Evolutionary conservation across 2,329 filamentous ascomycete species (phyloP), one percentile per base, ranked within the genome.

Genomic region (Botrytis pseudocinerea): DNA sequence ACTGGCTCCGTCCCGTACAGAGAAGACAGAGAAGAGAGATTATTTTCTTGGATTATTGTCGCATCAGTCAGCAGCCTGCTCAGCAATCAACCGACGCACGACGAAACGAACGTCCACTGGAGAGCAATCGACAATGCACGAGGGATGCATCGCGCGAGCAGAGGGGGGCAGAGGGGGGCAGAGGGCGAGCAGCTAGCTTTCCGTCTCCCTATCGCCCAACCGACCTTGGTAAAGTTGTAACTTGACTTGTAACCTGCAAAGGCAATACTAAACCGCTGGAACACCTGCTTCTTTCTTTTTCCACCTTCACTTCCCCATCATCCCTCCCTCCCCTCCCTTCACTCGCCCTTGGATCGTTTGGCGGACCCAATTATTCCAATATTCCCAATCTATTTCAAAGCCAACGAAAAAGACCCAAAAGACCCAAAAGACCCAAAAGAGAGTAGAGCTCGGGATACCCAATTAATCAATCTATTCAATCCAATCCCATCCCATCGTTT

Each of bases 371-470:
- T 63, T 63, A 63, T 63, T 44, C 44, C 38, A 40, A 57, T 42
- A 28, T 63, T 42, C 44, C 61, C 18, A 22, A 62, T 62, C 60
- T 25, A 62, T 62, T 38, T 22, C 38, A 62, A 42, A 42, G 22
- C 60, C 14, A 28, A 28, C 20, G n/a, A 62, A n/a, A 62, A 9
- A 38, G 38, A 38, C 38, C 38, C 38, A 38, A 63, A 63, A 40
- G 28, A 44, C 48, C 48, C 18, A 18, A 42, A n/a, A n/a, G 48
- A 51, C 48, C 48, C 25, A 54, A 64, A 64, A 3, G 28, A 44
- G 48, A 54, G 48, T 18, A n/a, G 7, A 46, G n/a, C 40, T 64
- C 61, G 61, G 61, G 61, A 64, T 64, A 64, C 61, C 61, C 40
- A 46, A 64, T 64, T 44, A 64, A 64, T 64, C 40, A 28, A 63